Evolutionary conservation across 2,329 filamentous ascomycete species (phyloP), one percentile per base, ranked within the genome.

Genomic region (Xylariaceae sp.): DNA sequence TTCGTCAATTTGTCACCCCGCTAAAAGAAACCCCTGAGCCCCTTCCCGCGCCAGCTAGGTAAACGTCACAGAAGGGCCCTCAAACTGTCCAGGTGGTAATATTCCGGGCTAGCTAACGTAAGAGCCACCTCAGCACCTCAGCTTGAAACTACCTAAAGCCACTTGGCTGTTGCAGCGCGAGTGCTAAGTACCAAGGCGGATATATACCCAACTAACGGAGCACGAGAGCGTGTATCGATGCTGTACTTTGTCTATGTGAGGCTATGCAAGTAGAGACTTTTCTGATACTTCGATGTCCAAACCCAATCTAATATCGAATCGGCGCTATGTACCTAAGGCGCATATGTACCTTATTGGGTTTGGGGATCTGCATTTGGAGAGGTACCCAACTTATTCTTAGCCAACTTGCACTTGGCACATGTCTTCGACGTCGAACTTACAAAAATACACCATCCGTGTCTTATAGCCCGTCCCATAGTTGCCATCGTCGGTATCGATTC

Each of bases 381-480:
- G 39, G 48, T 37, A 57, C 54, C 56, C 51, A 59, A 53, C 54
- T 30, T 30, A 30, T 30, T 30, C 23, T 30, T 30, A 30, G 5
- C 23, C 23, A 30, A 30, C 23, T 30, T 30, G 23, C 37, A 42
- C 11, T 44, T 44, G 55, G 53, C 45, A 52, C 18, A 55, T 37
- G 58, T 56, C 56, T 63, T 23, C 15, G 15, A 68, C 63, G 62
- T 61, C 23, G 62, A 66, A 30, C 23, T 64, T 57, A 64, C 60
- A 61, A 63, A 67, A 68, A 10, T 9, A 9, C 66, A 60, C 44
- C 48, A 59, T 61, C 62, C 56, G 60, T 65, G 56, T 61, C 55
- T 58, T 60, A 61, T 23, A 47, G 53, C 54, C 58, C 55, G 53
- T 56, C 45, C 11, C 51, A 45, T 49, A 39, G 49, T 45, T 51